Evolutionary conservation across 2,329 filamentous ascomycete genomes (phyloP).

Genomic region (Pseudogymnoascus destructans): DNA sequence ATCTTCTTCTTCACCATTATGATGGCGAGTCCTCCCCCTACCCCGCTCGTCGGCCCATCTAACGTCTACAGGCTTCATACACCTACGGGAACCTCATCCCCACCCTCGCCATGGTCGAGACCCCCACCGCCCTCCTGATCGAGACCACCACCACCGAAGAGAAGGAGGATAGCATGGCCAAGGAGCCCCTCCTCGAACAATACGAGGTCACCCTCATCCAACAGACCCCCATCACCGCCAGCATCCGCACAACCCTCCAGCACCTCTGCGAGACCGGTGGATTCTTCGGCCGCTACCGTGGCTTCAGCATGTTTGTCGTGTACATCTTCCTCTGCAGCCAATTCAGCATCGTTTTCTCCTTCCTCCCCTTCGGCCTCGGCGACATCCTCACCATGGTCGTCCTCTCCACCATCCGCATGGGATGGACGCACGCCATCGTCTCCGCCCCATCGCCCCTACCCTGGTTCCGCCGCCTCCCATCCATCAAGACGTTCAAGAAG

Average conservation of each 20-base stretch:
- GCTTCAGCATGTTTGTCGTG: slow-evolving; percentile 39
- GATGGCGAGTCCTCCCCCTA: background rate
- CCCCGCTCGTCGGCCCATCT: slow-evolving; percentile 9
- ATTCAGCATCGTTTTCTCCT: slow-evolving; percentile 29
- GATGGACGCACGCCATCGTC: slow-evolving; percentile 81
- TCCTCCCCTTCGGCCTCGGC: slow-evolving; percentile 32
- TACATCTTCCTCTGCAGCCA: slow-evolving; percentile 32
- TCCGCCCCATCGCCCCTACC: slow-evolving; percentile 48
- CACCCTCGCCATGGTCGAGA: slow-evolving; percentile 50
- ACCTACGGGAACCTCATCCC: slow-evolving; percentile 46
- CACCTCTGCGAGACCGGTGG: slow-evolving; percentile 54
- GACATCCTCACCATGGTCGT: slow-evolving; percentile 45
- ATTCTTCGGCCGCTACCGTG: slow-evolving; percentile 55
- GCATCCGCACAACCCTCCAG: slow-evolving; percentile 41
- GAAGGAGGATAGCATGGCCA: slow-evolving; percentile 23
- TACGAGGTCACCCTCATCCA: slow-evolving; percentile 34
- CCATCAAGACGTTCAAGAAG: slow-evolving; percentile 51
- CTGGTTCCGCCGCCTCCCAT: slow-evolving; percentile 58
- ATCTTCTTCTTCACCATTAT: background rate
- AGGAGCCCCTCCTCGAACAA: slow-evolving; percentile 31
- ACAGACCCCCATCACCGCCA: slow-evolving; percentile 47
- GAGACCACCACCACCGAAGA: slow-evolving; percentile 28
- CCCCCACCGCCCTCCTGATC: slow-evolving; percentile 40
- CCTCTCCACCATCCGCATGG: slow-evolving; percentile 55
- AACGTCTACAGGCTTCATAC: slow-evolving; percentile 35